Conservation (phyloP, 768 basidiomycete genomes). For the Leccinum subgranulosum region DNA sequence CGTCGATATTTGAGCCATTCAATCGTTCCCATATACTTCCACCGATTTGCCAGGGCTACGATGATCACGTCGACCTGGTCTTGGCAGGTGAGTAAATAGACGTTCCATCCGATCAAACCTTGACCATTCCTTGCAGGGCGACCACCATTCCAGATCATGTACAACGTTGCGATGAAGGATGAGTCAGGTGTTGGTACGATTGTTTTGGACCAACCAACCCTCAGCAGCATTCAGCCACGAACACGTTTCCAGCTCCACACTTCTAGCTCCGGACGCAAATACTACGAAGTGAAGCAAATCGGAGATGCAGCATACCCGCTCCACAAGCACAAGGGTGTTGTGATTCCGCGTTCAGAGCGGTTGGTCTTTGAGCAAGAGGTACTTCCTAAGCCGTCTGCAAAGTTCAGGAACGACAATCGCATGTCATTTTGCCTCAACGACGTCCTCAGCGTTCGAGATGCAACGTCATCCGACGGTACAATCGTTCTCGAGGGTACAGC, state of each 20-base stretch:
- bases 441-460: constrained; percentile 52
- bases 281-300: constrained; percentile 87
- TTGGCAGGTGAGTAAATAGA: constrained; percentile 53
- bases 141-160: constrained; percentile 92
- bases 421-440: constrained; percentile 78
- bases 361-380: constrained; percentile 86
- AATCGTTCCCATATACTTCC: constrained; percentile 76
- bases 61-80: constrained; percentile 81
- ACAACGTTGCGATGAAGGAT: constrained; percentile 72
- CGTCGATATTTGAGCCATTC: constrained; percentile 52
- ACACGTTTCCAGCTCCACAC: constrained; percentile 83
- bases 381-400: constrained; percentile 72
- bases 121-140: constrained; percentile 48
- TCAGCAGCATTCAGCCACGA: constrained; percentile 80
- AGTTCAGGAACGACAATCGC: constrained; percentile 65
- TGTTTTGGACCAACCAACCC: constrained; percentile 71
- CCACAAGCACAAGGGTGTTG: constrained; percentile 54
- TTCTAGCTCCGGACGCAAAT: constrained; percentile 71
- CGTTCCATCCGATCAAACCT: background rate
- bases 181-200: constrained; percentile 68
- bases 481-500: constrained; percentile 78
- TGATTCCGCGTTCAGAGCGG: constrained; percentile 66
- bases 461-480: constrained; percentile 45
- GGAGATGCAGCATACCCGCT: constrained; percentile 85
- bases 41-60: constrained; percentile 78